These are phyloP conservation scores for Nemania abortiva DNA, from an alignment of 2,329 filamentous ascomycete genomes.

Conservation along the genomic window DNA sequence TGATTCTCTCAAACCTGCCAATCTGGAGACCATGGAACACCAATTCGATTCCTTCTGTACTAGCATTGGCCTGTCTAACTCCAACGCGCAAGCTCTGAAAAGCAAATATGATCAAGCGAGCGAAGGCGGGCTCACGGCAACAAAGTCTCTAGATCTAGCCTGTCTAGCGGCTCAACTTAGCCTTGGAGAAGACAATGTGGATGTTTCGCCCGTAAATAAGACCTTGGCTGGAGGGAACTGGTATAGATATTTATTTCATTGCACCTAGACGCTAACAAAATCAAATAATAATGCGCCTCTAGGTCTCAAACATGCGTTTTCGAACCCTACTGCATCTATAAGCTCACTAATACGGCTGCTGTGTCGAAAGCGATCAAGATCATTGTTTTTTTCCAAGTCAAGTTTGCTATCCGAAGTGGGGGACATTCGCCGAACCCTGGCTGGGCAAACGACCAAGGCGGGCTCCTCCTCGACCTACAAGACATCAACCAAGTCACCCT, in stretches of 20 bases:
- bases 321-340: constrained; percentile 37
- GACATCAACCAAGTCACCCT: background rate
- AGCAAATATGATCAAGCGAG: background rate
- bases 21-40: background rate
- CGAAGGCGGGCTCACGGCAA: background rate
- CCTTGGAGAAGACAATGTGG: background rate
- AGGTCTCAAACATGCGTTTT: constrained; percentile 38
- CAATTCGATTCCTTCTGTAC: background rate
- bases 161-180: constrained; percentile 2
- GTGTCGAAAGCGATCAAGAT: constrained; percentile 32
- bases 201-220: background rate
- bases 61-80: background rate
- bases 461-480: background rate
- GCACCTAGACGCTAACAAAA: background rate
- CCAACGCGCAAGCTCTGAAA: background rate
- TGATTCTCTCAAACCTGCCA: background rate
- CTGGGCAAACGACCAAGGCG: background rate
- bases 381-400: constrained; percentile 32
- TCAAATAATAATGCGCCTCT: background rate
- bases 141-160: background rate
- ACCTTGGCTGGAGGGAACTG: background rate
- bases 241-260: background rate
- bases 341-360: constrained; percentile 14
- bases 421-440: constrained; percentile 9
- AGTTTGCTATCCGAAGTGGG: constrained; percentile 13